Base-by-base conservation (phyloP, 441 rosid genomes). In the Populus hybrid region DNA sequence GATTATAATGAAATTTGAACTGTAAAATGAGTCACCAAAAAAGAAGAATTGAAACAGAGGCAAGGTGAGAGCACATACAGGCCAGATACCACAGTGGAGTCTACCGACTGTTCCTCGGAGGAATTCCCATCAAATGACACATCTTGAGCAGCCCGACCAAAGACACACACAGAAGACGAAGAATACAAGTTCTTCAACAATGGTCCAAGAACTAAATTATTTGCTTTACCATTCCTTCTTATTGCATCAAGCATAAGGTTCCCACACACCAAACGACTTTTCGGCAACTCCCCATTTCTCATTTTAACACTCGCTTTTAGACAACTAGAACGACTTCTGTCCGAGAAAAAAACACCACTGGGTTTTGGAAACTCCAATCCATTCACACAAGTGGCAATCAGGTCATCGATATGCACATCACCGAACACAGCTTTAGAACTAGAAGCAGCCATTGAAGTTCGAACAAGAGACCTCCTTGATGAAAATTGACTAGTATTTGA, bases 81-180 rank as follows among this genome's bases (percentile, higher is more conserved):
- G 75, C 84, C 84, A 64, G 89, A 81, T 56, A 86, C 74, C 82
- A 80, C 45, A 33, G 83, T 76, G 61, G 92, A 88, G 72, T 74
- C 81, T 8, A 74, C 81, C 53, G 85, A 53, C 64, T 79, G 86
- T 14, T 89, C 86, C 64, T 92, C 93, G 4, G 38, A 78, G 40
- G 92, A 84, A 80, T 74, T 84, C 21, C 89, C 89, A 40, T 89
- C 91, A 16, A 89, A 81, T 0, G 92, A 89, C 73, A 92, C 79
- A 77, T 91, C 91, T 68, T 82, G 93, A 83, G 90, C 93, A 11
- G 93, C 86, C 76, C 89, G 82, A 24, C 86, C 66, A 45, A 92
- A 87, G 76, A 76, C 83, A 74, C 90, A 86, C 20, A 73, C 64
- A 59, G 80, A 69, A 70, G 88, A 77, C 7, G 80, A 88, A 65